Evolutionary conservation across 768 basidiomycete species (phyloP).

Genomic region (Tricholoma sp.): DNA sequence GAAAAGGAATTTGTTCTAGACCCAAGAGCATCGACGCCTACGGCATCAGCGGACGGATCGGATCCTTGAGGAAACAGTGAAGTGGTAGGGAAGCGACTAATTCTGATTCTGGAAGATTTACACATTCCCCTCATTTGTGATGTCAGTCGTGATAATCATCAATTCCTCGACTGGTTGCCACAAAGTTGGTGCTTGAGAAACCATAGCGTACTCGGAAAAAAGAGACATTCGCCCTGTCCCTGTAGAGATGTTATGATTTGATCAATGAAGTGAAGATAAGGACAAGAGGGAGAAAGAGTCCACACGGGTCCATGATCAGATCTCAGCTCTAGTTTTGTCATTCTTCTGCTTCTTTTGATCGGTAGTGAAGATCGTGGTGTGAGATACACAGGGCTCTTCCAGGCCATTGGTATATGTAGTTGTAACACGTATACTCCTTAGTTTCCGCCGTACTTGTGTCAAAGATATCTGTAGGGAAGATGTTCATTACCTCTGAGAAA

Average conservation of each 20-base stretch:
- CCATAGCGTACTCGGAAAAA: neutral
- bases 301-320: neutral
- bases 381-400: neutral
- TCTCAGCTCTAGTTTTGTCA: neutral
- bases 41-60: neutral
- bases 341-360: conserved; percentile 3
- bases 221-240: neutral
- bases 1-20: neutral
- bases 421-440: neutral
- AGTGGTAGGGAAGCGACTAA: neutral
- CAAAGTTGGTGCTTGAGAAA: neutral
- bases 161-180: neutral
- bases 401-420: neutral
- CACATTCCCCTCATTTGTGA: neutral
- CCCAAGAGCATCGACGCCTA: neutral
- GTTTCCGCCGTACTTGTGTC: neutral
- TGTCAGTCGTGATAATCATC: neutral
- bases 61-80: neutral
- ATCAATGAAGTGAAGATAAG: neutral
- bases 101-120: neutral
- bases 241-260: neutral
- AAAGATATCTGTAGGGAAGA: neutral
- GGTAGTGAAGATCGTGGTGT: neutral
- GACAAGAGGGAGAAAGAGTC: neutral
- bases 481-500: neutral